Evolutionary conservation across 305 asterid genomes (phyloP).

Genomic region (Euphrasia arctica): DNA sequence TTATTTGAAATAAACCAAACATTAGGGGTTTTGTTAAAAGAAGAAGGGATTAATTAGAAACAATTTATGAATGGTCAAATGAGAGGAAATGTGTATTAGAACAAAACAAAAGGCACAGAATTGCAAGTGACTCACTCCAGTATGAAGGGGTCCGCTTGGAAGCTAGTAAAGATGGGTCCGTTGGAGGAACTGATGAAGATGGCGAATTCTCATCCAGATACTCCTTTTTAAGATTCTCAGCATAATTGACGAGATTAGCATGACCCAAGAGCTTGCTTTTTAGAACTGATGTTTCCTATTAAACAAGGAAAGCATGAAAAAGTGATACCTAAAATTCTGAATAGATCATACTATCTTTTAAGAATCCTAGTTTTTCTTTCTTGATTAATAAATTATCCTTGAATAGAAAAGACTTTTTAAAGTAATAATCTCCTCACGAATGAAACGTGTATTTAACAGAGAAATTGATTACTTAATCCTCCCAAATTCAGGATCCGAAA

Average conservation of each 20-base stretch:
- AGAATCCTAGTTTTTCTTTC: background rate
- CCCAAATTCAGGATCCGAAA: background rate
- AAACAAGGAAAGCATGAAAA: constrained; percentile 15
- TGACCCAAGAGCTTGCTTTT: constrained; percentile 72
- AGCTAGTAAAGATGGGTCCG: constrained; percentile 71
- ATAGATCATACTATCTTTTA: background rate
- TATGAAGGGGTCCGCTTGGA: constrained; percentile 52
- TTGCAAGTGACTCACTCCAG: constrained; percentile 62
- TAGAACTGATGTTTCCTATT: constrained; percentile 78
- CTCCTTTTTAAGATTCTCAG: constrained; percentile 60
- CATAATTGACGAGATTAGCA: constrained; percentile 64
- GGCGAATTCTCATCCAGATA: constrained; percentile 52
- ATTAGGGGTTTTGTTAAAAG: too few relatives aligned
- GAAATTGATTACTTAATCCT: constrained; percentile 9
- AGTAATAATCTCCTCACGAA: constrained; percentile 13
- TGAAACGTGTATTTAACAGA: constrained; percentile 8
- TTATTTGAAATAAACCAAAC: background rate
- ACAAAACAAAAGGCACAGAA: constrained; percentile 4
- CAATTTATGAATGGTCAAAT: background rate
- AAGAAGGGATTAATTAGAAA: constrained; percentile 1
- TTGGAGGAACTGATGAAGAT: constrained; percentile 43
- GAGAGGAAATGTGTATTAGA: constrained; percentile 2
- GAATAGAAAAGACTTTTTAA: background rate
- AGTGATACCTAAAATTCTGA: background rate
- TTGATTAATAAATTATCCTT: background rate